phyloP scores from a whole-genome alignment of 1,139 yeast genomes.

The Saccharomyces hybrid region DNA sequence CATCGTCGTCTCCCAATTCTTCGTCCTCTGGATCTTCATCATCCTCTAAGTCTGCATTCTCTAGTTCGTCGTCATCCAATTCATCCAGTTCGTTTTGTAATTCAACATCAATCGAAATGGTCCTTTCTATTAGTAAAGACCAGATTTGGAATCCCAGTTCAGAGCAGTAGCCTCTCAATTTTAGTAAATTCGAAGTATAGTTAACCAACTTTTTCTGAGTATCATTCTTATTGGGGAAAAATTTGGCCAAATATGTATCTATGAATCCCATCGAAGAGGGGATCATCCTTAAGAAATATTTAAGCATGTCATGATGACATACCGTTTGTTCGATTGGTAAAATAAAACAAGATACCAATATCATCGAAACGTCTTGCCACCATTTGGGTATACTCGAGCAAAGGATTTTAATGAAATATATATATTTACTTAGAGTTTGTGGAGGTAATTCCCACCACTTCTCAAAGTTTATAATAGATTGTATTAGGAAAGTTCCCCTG shows the following conservation, averaged over 20 bases:
- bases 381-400: conserved; percentile 85
- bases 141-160: conserved; percentile 70
- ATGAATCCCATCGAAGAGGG: conserved; percentile 75
- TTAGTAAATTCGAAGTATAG: conserved; percentile 59
- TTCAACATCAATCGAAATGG: conserved; percentile 89
- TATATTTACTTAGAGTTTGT: conserved; percentile 42
- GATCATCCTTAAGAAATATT: conserved; percentile 56
- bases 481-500: conserved; percentile 39
- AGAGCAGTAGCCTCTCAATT: conserved; percentile 57
- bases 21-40: conserved; percentile 22
- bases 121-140: conserved; percentile 71
- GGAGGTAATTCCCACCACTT: conserved; percentile 50
- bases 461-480: conserved; percentile 43
- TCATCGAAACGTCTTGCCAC: conserved; percentile 73
- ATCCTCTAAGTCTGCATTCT: conserved; percentile 28
- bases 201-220: conserved; percentile 47
- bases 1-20: conserved; percentile 18
- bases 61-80: conserved; percentile 62
- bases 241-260: conserved; percentile 48
- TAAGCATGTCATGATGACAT: conserved; percentile 61
- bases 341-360: conserved; percentile 54
- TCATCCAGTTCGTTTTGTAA: conserved; percentile 83
- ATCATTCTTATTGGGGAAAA: conserved; percentile 77
- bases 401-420: conserved; percentile 66
- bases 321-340: conserved; percentile 32